A percentile compares a stretch with the other conserved stretches of the same genome.
These are phyloP conservation scores for Pythium aristosporum DNA, from an alignment of 352 stramenopile genomes.

Conservation along the genomic window DNA sequence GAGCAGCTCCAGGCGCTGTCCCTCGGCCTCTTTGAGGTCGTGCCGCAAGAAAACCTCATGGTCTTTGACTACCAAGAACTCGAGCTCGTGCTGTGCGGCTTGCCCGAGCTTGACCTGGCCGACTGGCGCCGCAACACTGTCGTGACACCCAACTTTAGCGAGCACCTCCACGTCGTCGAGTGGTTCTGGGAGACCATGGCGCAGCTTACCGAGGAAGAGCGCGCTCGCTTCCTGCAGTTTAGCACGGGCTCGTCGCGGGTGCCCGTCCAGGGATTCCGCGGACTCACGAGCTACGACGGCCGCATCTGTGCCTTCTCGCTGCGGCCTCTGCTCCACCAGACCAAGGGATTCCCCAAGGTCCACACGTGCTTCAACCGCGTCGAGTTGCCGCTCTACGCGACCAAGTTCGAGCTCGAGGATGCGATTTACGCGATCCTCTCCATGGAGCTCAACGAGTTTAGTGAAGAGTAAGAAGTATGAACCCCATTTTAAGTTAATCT, in stretches of 20 bases:
- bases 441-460: conserved; percentile 96
- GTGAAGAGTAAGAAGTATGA: conserved; percentile 49
- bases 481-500: neutral
- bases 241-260: conserved; percentile 83
- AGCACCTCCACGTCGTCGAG: conserved; percentile 39
- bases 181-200: conserved; percentile 83
- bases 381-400: conserved; percentile 74
- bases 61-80: conserved; percentile 99
- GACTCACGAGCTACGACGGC: conserved; percentile 80
- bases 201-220: conserved; percentile 65
- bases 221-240: conserved; percentile 83
- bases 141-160: conserved; percentile 49
- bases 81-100: conserved; percentile 75
- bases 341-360: conserved; percentile 66
- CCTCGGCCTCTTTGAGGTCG: conserved; percentile 95
- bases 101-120: conserved; percentile 86
- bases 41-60: conserved; percentile 94
- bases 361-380: conserved; percentile 88
- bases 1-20: conserved; percentile 89
- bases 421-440: conserved; percentile 94
- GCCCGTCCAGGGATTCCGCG: conserved; percentile 83
- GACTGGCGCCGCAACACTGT: conserved; percentile 88
- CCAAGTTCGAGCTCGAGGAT: conserved; percentile 91
- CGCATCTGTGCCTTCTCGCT: conserved; percentile 77
- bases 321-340: conserved; percentile 55